A percentile compares a stretch with the other conserved stretches of the same genome.
Evolutionary conservation across 2,329 filamentous ascomycete genomes (phyloP).

Genomic region (Diplodia corticola): DNA sequence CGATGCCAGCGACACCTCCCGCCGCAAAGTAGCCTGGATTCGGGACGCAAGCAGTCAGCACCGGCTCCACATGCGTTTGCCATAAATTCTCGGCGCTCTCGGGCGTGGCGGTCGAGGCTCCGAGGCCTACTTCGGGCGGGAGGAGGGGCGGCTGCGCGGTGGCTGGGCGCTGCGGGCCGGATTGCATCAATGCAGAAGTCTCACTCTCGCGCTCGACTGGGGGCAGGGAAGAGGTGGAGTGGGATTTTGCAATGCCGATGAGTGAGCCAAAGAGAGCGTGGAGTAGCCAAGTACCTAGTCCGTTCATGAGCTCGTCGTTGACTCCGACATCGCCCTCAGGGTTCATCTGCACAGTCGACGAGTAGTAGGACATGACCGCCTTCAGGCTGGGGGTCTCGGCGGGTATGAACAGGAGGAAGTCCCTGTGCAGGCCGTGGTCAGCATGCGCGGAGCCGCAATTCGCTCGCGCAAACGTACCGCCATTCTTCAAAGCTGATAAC

Average conservation of each 20-base stretch:
- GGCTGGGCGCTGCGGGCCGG: slow-evolving; percentile 31
- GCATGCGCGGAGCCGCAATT: neutral
- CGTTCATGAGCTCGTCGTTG: slow-evolving; percentile 86
- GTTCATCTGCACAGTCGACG: slow-evolving; percentile 83
- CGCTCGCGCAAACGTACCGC: slow-evolving; percentile 65
- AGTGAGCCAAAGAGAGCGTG: slow-evolving; percentile 75
- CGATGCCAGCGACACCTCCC: slow-evolving; percentile 89
- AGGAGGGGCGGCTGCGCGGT: slow-evolving; percentile 33
- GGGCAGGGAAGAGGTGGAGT: slow-evolving; percentile 33
- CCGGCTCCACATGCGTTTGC: slow-evolving; percentile 40
- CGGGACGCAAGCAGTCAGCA: slow-evolving; percentile 65
- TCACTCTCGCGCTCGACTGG: slow-evolving; percentile 16
- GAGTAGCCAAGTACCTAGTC: slow-evolving; percentile 87
- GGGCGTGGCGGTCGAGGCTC: slow-evolving; percentile 26
- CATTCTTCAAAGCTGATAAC: slow-evolving; percentile 90
- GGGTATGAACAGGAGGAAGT: slow-evolving; percentile 89
- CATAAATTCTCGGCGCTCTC: slow-evolving; percentile 26
- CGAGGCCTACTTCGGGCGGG: slow-evolving; percentile 30
- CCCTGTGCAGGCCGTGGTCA: slow-evolving; percentile 52
- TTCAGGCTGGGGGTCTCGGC: slow-evolving; percentile 70
- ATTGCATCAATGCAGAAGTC: slow-evolving; percentile 28
- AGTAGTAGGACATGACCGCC: slow-evolving; percentile 87
- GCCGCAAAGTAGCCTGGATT: slow-evolving; percentile 97
- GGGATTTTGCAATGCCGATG: slow-evolving; percentile 63
- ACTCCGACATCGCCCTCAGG: slow-evolving; percentile 92